Percentiles rank a stretch among this genome's conserved stretches.
Conservation (phyloP, 2,329 filamentous ascomycete genomes). For the Neonectria magnoliae region DNA sequence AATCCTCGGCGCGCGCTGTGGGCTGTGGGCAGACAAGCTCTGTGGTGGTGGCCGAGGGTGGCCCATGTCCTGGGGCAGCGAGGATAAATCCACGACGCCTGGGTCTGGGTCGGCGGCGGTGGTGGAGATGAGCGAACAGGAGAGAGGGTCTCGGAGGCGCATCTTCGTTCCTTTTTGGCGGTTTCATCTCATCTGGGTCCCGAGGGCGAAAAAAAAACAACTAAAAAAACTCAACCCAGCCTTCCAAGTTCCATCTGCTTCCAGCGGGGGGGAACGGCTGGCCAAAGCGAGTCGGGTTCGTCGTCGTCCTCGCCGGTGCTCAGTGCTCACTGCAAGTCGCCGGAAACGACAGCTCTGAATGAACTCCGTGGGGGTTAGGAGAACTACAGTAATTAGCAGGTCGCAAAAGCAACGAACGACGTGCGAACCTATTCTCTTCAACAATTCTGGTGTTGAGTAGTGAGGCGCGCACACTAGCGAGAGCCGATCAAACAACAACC, state of each 20-base stretch:
- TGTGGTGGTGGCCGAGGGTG: constrained; percentile 9
- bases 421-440: neutral
- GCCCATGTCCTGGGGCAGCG: neutral
- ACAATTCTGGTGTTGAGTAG: neutral
- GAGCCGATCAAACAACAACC: constrained; percentile 12
- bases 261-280: constrained; percentile 19
- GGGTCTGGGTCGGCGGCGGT: neutral
- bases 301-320: neutral
- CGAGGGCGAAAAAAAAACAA: constrained; percentile 15
- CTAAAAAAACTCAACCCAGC: constrained; percentile 13
- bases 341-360: constrained; percentile 21
- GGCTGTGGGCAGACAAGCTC: neutral
- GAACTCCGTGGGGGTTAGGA: constrained; percentile 17
- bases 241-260: constrained; percentile 8
- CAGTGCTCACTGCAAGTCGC: constrained; percentile 1
- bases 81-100: constrained; percentile 5
- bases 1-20: constrained; percentile 1
- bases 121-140: constrained; percentile 17
- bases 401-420: constrained; percentile 32
- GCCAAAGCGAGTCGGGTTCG: constrained; percentile 15
- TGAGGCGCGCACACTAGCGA: constrained; percentile 4
- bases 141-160: constrained; percentile 9
- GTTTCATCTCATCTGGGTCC: constrained; percentile 32
- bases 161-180: constrained; percentile 19
- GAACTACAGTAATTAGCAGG: constrained; percentile 13